phyloP scores from a whole-genome alignment of 768 basidiomycete species.

The Leucocoprinus birnbaumii region DNA sequence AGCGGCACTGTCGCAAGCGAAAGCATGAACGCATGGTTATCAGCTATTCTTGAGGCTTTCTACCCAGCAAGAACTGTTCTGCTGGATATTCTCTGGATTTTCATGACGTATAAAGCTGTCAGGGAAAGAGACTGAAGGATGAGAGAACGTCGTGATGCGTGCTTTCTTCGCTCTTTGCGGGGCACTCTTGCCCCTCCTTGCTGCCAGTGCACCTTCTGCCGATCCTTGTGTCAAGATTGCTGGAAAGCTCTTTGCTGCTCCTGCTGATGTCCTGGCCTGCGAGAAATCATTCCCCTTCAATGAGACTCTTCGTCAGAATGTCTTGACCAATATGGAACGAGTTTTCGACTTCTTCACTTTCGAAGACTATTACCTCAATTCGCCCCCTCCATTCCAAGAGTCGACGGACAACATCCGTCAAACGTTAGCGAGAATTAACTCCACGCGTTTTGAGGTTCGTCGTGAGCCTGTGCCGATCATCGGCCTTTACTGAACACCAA shows the following conservation, averaged over 20 bases:
- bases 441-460: conserved; percentile 42
- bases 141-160: not conserved
- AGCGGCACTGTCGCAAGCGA: not conserved
- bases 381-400: conserved; percentile 51
- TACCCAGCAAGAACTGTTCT: not conserved
- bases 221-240: conserved; percentile 39
- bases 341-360: conserved; percentile 56
- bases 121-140: not conserved
- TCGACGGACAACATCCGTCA: conserved; percentile 54
- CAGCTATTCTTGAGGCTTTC: not conserved
- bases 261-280: conserved; percentile 56
- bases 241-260: conserved; percentile 42
- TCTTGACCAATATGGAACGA: conserved; percentile 41
- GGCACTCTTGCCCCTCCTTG: conserved; percentile 11
- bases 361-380: conserved; percentile 47
- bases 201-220: conserved; percentile 22
- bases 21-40: not conserved
- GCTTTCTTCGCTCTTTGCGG: conserved; percentile 1
- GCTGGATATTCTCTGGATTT: not conserved
- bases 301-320: conserved; percentile 53
- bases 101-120: not conserved
- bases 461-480: not conserved
- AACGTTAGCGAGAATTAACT: conserved; percentile 44
- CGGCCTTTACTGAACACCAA: not conserved
- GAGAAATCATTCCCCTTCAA: conserved; percentile 56